Conservation (phyloP, 2,329 filamentous ascomycete genomes). For the Sclerotinia spermophila region DNA sequence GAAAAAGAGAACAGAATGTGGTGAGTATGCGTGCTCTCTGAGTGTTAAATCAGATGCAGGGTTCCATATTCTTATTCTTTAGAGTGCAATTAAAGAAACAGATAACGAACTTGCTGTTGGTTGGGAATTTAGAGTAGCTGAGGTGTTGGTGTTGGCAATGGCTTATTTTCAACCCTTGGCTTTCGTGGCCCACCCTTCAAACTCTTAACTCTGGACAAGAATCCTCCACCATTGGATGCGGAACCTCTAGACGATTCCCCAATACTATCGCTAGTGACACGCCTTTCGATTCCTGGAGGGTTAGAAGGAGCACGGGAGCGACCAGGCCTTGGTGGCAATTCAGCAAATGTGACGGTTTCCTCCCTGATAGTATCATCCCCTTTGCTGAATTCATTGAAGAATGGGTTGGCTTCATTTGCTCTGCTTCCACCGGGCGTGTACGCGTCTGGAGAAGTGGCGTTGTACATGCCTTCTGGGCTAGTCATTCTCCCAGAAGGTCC, state of each 20-base stretch:
- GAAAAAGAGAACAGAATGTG: neutral
- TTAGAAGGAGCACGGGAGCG: slow-evolving; percentile 52
- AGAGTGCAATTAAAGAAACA: neutral
- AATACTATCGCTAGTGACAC: slow-evolving; percentile 57
- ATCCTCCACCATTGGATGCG: slow-evolving; percentile 43
- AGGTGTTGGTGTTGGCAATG: slow-evolving; percentile 2
- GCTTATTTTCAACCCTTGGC: slow-evolving; percentile 32
- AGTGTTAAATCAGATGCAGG: neutral
- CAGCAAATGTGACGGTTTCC: slow-evolving; percentile 48
- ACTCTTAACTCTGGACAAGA: slow-evolving; percentile 77
- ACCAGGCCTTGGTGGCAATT: slow-evolving; percentile 36
- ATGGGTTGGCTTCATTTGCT: slow-evolving; percentile 64
- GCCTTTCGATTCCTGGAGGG: slow-evolving; percentile 60
- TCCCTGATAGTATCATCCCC: slow-evolving; percentile 59
- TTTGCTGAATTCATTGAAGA: slow-evolving; percentile 73
- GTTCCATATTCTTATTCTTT: neutral
- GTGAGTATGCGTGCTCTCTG: neutral
- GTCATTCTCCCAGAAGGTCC: slow-evolving; percentile 56
- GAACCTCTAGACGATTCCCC: slow-evolving; percentile 39
- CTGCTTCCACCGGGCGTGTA: slow-evolving; percentile 39
- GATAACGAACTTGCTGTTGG: neutral
- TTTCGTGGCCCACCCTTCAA: slow-evolving; percentile 66
- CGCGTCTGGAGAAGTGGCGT: slow-evolving; percentile 34
- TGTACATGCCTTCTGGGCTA: slow-evolving; percentile 51
- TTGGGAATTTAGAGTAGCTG: slow-evolving; percentile 5